Conservation (phyloP, 164 flowering plant species). For the Vitis cinerea region DNA sequence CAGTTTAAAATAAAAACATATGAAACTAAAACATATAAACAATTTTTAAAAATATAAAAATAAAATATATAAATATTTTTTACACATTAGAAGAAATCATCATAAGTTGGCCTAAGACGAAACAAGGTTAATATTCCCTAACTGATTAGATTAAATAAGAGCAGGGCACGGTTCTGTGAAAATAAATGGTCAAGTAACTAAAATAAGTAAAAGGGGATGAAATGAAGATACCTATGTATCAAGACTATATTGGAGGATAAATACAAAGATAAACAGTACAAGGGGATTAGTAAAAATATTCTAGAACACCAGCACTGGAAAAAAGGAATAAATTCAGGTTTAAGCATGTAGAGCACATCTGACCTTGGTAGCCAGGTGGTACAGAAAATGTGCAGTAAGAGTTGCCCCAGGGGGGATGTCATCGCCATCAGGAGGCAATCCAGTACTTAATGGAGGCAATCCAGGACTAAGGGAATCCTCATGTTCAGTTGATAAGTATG, state of each 20-base stretch:
- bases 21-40: no score
- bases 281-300: neutral
- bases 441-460: slow-evolving; percentile 78
- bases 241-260: neutral
- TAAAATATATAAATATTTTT: no score
- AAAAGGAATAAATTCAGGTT: neutral
- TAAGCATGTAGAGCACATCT: neutral
- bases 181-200: no score
- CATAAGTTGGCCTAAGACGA: no score
- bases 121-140: no score
- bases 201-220: no score
- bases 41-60: no score
- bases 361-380: slow-evolving; percentile 92
- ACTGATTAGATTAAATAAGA: no score
- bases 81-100: no score
- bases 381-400: slow-evolving; percentile 91
- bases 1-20: no score
- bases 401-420: slow-evolving; percentile 80
- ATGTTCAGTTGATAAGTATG: slow-evolving; percentile 61
- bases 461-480: slow-evolving; percentile 81
- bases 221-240: no score
- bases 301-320: neutral
- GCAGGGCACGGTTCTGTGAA: no score
- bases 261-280: neutral
- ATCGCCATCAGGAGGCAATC: slow-evolving; percentile 61